A percentile compares a stretch with the other conserved stretches of the same genome.
These are phyloP conservation scores for Coccomyxa subellipsoidea DNA, from an alignment of 163 green algal genomes.

Conservation along the genomic window DNA sequence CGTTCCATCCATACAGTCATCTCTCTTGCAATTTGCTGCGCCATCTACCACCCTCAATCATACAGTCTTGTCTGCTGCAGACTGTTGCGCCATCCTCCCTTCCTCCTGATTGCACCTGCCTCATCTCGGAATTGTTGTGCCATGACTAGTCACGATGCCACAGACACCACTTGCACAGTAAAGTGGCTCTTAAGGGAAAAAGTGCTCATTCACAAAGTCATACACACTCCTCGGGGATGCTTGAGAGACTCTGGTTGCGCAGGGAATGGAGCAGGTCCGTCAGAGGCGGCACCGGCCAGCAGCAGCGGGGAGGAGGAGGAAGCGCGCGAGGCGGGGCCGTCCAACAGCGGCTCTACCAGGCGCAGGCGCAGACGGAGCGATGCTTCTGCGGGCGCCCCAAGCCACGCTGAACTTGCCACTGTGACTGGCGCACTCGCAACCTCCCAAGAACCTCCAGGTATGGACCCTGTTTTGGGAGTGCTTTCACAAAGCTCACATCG, in stretches of 20 bases:
- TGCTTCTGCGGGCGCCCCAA: neutral
- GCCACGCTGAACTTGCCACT: neutral
- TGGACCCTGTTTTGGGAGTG: neutral
- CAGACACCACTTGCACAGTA: too few species aligned
- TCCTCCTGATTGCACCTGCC: too few species aligned
- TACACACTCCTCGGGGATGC: too few species aligned
- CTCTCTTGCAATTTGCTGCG: too few species aligned
- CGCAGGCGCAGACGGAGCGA: neutral
- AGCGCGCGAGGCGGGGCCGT: neutral
- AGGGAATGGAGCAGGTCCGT: neutral
- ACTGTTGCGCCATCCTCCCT: too few species aligned
- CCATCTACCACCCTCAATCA: too few species aligned
- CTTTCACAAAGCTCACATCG: neutral
- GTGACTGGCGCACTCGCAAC: neutral
- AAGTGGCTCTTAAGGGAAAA: too few species aligned
- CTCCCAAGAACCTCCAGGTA: neutral
- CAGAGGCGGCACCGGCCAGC: neutral
- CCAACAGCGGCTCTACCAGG: neutral
- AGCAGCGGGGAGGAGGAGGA: neutral
- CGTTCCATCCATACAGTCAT: too few species aligned
- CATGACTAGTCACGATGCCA: too few species aligned
- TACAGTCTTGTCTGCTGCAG: too few species aligned
- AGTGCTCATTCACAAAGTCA: neutral
- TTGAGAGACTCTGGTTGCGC: neutral
- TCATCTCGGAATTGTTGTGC: too few species aligned